Base-by-base conservation (phyloP, 2,329 filamentous ascomycete genomes). In the Sporothrix curviconia region DNA sequence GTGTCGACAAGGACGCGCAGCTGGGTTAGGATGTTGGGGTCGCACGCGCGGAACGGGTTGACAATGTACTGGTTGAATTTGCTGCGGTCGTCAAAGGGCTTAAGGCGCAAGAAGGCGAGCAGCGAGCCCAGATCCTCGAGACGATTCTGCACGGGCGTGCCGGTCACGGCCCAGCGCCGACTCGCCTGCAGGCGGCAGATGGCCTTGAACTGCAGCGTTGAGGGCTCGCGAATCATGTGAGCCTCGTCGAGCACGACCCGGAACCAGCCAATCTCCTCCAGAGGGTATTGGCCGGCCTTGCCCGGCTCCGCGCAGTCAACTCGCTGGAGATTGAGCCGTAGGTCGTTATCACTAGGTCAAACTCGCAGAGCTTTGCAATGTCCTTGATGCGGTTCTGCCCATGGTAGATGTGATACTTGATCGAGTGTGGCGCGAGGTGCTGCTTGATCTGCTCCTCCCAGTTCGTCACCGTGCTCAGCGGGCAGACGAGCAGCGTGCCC, bases 151-250 rank as follows among this genome's bases (percentile, higher is more conserved):
- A 97, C 89, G 0, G 92, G 94, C 0, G 94, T 97, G 56, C 92
- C 94, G 0, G 94, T 97, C n/a, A 97, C 90, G 3, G 92, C 92
- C 94, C 94, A 99, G 34, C 92, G 86, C 32, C 92, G 84, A 66
- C 89, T 82, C 2, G 91, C 89, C 60, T 88, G 80, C 3, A 97
- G 76, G 19, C 83, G 81, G 62, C 90, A 92, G 19, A 94, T 89
- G 3, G 90, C 89, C 68, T 92, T 90, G 55, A 91, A 95, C 64
- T 92, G 87, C 40, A 88, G 76, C 0, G 91, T 92, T 3, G 78
- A 82, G 61, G 89, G 86, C 65, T 95, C 92, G 25, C 94, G 89
- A 63, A 99, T 97, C 71, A 89, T 89, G 69, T 99, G 94, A 0
- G 92, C 94, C 72, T 99, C 92, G 62, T 97, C 92, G 1, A 97